phyloP scores from a whole-genome alignment of 2,329 filamentous ascomycete genomes.

The Trichophyton rubrum region DNA sequence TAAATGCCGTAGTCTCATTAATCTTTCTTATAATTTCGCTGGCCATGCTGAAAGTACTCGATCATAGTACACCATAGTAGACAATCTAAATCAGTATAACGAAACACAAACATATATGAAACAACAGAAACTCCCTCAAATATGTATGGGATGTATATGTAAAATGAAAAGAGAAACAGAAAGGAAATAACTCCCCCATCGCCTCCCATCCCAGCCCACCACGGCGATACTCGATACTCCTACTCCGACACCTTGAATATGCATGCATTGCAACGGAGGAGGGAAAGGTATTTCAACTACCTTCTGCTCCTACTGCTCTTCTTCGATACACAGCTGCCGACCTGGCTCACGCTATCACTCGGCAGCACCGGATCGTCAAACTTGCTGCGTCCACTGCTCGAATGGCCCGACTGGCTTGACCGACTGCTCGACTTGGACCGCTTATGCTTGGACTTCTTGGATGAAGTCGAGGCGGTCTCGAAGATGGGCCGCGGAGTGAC shows the following conservation, averaged over 20 bases:
- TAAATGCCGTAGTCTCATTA: not conserved
- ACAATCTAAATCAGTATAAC: not conserved
- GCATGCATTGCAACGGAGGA: too few species aligned
- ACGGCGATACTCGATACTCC: not conserved
- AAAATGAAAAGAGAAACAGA: not conserved
- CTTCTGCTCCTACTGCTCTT: slow-evolving; percentile 9
- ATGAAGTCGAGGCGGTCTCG: slow-evolving; percentile 15
- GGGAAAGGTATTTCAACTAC: not conserved
- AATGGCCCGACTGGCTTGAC: slow-evolving; percentile 6
- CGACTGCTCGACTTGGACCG: slow-evolving; percentile 6
- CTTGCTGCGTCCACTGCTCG: slow-evolving; percentile 17
- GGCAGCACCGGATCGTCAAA: slow-evolving; percentile 29
- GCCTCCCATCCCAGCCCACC: not conserved
- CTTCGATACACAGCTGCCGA: slow-evolving; percentile 17
- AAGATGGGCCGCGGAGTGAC: slow-evolving; percentile 41
- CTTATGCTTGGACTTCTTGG: slow-evolving; percentile 15
- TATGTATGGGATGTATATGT: not conserved
- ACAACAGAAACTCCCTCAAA: not conserved
- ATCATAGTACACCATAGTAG: not conserved
- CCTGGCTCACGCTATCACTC: slow-evolving; percentile 30
- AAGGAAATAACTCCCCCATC: not conserved
- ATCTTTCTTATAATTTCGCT: not conserved
- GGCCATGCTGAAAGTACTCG: not conserved
- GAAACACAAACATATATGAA: not conserved
- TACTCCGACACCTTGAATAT: not conserved